A percentile compares a stretch with the other conserved stretches of the same genome.
Evolutionary conservation across 2,329 filamentous ascomycete genomes (phyloP).

Genomic region (Ophiostoma himal-ulmi): DNA sequence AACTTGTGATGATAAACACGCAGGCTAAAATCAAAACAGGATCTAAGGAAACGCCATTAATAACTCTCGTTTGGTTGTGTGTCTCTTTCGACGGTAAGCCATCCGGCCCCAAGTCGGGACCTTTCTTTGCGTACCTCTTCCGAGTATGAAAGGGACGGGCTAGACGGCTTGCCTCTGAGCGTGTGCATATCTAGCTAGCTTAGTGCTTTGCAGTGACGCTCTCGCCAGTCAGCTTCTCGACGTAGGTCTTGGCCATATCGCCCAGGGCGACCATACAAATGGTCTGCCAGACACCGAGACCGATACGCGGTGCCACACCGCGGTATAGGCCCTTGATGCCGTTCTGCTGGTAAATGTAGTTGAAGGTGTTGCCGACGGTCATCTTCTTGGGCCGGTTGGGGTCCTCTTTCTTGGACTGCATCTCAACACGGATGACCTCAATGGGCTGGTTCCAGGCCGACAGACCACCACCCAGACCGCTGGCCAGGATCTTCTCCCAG

Average conservation of each 20-base stretch:
- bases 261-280: conserved; percentile 99
- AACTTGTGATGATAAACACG: neutral
- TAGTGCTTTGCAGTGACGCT: conserved; percentile 63
- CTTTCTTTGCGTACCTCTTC: neutral
- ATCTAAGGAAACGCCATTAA: neutral
- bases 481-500: conserved; percentile 83
- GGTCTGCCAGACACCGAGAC: conserved; percentile 96
- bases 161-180: neutral
- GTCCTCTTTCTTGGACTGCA: conserved; percentile 98
- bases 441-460: conserved; percentile 99
- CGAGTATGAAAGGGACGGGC: neutral
- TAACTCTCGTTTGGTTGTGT: neutral
- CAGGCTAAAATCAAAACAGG: conserved; percentile 1
- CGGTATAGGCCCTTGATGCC: conserved; percentile 91
- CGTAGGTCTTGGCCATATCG: conserved; percentile 72
- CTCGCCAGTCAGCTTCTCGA: conserved; percentile 61
- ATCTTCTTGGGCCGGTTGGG: conserved; percentile 98
- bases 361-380: conserved; percentile 80
- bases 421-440: conserved; percentile 98
- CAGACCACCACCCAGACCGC: conserved; percentile 82
- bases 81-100: neutral
- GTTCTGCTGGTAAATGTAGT: conserved; percentile 87
- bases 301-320: conserved; percentile 88
- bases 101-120: neutral
- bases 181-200: neutral